Evolutionary conservation across 164 flowering plant species (phyloP), one percentile per base, ranked within the genome.

Genomic region (Warburgia ugandensis): DNA sequence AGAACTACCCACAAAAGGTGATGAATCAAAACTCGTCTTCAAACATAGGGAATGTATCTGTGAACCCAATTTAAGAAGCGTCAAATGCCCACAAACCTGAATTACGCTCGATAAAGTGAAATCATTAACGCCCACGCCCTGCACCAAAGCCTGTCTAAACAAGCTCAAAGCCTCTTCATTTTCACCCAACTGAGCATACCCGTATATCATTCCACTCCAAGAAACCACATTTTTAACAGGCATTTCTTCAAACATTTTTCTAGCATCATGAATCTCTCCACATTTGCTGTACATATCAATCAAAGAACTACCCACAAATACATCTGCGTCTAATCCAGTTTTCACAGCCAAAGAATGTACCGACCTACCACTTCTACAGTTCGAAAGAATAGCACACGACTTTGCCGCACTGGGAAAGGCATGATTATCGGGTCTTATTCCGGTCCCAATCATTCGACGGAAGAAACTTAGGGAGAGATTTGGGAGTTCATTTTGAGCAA

Each of bases 241-340:
- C 94, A 88, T 85, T 66, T 71, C 80, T 48, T 84, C 89, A 46
- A 92, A 88, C 83, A 79, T 3, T 36, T 58, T 69, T 64, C 95
- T 56, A 0, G 91, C 94, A 55, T 63, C 71, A 11, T 29, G 2
- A 28, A 82, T 65, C 6, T 61, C 75, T 33, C 87, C 78, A 31
- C 89, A 82, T 44, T 92, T 92, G 0, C 80, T 79, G 56, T 92
- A 92, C 97, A 92, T 86, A 65, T 88, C 94, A 3, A 86, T 81
- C 56, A 84, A 25, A 2, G 97, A 79, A 56, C 91, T 88, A 41
- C 81, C 91, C 22, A 88, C 95, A 51, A 76, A 86, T 64, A 88
- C 81, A 64, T 88, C 84, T 4, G 5, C 17, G 19, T 63, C 77
- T 59, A 41, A 84, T 54, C 92, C 95, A 48, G 67, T 70, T 56